Evolutionary conservation across 495 filamentous ascomycete species (phyloP).

Genomic region (Tuber brumale): DNA sequence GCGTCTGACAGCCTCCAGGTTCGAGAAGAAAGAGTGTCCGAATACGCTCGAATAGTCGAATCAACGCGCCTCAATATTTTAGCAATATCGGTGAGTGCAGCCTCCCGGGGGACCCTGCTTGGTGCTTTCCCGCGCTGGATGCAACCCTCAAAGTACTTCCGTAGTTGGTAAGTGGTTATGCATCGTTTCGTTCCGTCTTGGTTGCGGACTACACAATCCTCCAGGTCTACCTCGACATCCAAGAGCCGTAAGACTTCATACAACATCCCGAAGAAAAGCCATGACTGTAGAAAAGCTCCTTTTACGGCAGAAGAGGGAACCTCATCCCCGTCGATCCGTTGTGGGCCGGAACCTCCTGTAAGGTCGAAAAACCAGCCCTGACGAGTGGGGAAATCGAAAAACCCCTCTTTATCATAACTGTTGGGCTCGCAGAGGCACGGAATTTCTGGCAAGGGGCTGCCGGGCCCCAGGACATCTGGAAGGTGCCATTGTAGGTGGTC

Average conservation of each 20-base stretch:
- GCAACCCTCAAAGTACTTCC: conserved; percentile 5
- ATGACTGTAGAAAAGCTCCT: conserved; percentile 14
- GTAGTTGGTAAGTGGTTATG: background rate
- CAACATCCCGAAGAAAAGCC: conserved; percentile 19
- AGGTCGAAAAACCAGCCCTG: background rate
- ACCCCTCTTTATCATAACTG: conserved; percentile 8
- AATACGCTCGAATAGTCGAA: background rate
- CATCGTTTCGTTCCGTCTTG: background rate
- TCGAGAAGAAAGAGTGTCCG: conserved; percentile 3
- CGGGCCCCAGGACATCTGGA: conserved; percentile 4
- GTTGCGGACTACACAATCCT: background rate
- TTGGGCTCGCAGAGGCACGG: conserved; percentile 9
- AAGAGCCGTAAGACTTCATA: conserved; percentile 4
- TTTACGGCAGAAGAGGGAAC: conserved; percentile 1
- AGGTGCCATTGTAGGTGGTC: background rate
- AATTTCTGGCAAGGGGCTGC: background rate
- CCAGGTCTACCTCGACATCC: background rate
- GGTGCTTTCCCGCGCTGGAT: background rate
- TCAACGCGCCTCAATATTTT: conserved; percentile 9
- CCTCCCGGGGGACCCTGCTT: background rate
- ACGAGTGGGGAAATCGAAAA: conserved; percentile 4
- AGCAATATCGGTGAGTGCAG: background rate
- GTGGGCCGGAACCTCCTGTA: background rate
- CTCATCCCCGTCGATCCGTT: background rate
- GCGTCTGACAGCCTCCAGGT: background rate